Evolutionary conservation across 345 rosid genomes (phyloP).

Genomic region (Citrus sinensis): DNA sequence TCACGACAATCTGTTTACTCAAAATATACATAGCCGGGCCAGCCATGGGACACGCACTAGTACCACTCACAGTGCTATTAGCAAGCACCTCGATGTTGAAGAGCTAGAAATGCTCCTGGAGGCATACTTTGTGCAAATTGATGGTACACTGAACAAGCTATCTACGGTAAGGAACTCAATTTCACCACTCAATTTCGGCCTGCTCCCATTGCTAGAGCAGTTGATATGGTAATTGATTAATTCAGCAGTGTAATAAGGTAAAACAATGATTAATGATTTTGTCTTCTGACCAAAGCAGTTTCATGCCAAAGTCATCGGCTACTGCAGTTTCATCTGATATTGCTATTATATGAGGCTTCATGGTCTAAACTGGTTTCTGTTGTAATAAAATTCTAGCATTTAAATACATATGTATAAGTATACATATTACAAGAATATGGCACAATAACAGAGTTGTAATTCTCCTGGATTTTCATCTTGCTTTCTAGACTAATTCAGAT

Average conservation of each 20-base stretch:
- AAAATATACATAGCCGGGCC: constrained; percentile 41
- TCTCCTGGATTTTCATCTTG: background rate
- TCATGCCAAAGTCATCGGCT: background rate
- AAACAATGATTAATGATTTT: background rate
- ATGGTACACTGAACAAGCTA: constrained; percentile 85
- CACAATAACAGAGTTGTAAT: background rate
- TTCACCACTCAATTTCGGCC: background rate
- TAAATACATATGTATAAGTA: background rate
- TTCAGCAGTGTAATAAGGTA: background rate
- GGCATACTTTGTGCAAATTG: constrained; percentile 93
- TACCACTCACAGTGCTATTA: constrained; percentile 57
- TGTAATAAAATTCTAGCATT: background rate
- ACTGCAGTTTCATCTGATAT: background rate
- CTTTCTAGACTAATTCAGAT: background rate
- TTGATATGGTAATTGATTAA: background rate
- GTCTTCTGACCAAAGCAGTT: background rate
- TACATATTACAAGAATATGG: background rate
- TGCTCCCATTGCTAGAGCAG: background rate
- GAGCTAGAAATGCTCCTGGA: constrained; percentile 98
- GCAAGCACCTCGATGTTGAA: constrained; percentile 73
- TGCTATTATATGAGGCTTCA: background rate
- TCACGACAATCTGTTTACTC: constrained; percentile 47
- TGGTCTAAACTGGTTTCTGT: background rate
- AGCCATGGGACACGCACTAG: constrained; percentile 66
- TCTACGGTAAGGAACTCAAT: constrained; percentile 59